Percentiles rank a stretch among this genome's conserved stretches.
Evolutionary conservation across 78 protist genomes (phyloP).

Genomic region (Emiliania huxleyi): DNA sequence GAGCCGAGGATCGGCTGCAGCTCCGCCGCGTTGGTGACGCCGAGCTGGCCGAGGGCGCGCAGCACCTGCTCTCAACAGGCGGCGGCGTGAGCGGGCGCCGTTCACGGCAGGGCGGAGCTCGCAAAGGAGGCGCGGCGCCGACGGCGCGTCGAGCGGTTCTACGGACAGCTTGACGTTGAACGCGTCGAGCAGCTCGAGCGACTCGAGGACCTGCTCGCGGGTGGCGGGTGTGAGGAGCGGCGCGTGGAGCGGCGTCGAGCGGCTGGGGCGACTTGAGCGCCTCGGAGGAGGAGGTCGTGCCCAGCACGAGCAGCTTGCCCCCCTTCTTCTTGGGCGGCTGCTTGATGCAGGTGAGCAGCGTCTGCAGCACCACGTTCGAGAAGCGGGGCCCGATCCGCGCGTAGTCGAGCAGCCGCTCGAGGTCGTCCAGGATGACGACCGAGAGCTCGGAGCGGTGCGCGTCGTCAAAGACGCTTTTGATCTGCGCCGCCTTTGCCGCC

Average conservation of each 20-base stretch:
- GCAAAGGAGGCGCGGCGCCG: background rate
- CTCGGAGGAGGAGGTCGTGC: slow-evolving; percentile 76
- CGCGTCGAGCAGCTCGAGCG: slow-evolving; percentile 68
- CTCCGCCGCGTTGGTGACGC: background rate
- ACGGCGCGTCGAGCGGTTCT: background rate
- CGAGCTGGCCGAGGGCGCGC: background rate
- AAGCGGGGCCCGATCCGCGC: slow-evolving; percentile 94
- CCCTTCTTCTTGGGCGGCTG: slow-evolving; percentile 68
- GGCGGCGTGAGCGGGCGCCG: too few relatives aligned
- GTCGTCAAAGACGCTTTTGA: slow-evolving; percentile 87
- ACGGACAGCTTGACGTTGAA: slow-evolving; percentile 51
- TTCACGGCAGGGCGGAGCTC: too few relatives aligned
- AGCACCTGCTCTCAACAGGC: too few relatives aligned
- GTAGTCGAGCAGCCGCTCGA: slow-evolving; percentile 92
- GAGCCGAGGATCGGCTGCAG: background rate
- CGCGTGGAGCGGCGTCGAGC: too few relatives aligned
- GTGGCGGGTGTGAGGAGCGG: too few relatives aligned
- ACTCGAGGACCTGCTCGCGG: slow-evolving; percentile 52
- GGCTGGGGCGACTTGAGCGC: slow-evolving; percentile 69
- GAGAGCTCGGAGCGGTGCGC: slow-evolving; percentile 91
- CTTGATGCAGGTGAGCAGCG: slow-evolving; percentile 78
- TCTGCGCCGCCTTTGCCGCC: slow-evolving; percentile 24
- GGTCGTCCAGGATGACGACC: slow-evolving; percentile 88
- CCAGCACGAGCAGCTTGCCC: slow-evolving; percentile 80
- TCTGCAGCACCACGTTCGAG: slow-evolving; percentile 92